Percentiles rank a stretch among this genome's conserved stretches.
These are phyloP conservation scores for Liriodendron chinense DNA, from an alignment of 164 flowering plant genomes.

Conservation along the genomic window DNA sequence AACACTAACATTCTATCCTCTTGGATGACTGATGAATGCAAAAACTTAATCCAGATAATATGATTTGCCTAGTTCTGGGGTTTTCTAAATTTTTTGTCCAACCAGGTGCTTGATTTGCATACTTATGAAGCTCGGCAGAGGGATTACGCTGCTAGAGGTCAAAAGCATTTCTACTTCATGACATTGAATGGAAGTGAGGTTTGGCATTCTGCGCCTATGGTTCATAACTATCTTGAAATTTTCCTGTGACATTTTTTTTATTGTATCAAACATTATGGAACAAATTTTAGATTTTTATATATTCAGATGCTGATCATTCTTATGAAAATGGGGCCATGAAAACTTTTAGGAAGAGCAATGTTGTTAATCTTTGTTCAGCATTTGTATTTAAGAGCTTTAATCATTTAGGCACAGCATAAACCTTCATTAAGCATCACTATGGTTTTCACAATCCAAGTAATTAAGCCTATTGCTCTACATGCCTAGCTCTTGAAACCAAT, in stretches of 20 bases:
- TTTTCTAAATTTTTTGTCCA: conserved; percentile 11
- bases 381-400: neutral
- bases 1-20: neutral
- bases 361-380: neutral
- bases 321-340: neutral
- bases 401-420: neutral
- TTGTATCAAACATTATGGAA: neutral
- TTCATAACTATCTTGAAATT: neutral
- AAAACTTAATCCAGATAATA: neutral
- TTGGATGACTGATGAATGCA: neutral
- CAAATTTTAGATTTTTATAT: neutral
- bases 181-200: conserved; percentile 97
- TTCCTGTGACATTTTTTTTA: neutral
- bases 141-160: conserved; percentile 83
- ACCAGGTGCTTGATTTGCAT: conserved; percentile 86
- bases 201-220: conserved; percentile 15
- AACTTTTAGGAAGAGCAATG: neutral
- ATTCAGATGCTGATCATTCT: neutral
- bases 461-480: neutral
- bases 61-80: neutral
- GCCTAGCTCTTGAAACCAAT: neutral
- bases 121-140: conserved; percentile 79
- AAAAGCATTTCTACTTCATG: conserved; percentile 98
- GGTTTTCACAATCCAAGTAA: too few relatives aligned
- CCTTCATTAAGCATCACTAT: neutral